Evolutionary conservation across 1,284 basidiomycete species (phyloP).

Genomic region (Ganoderma leucocontextum): DNA sequence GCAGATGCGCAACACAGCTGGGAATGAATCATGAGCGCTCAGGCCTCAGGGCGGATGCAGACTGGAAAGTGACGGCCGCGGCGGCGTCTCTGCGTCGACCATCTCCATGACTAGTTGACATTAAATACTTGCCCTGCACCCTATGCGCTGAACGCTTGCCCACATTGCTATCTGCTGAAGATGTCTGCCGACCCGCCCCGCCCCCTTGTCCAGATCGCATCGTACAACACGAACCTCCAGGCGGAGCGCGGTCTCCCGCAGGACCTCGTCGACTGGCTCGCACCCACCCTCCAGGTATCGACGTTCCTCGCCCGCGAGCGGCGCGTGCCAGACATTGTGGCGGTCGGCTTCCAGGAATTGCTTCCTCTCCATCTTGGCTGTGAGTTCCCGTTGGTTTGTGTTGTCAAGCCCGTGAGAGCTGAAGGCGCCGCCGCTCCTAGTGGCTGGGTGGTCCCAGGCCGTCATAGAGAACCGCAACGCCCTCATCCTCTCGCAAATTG

Average conservation of each 20-base stretch:
- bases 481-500: constrained; percentile 76
- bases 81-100: neutral
- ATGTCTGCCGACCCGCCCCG: constrained; percentile 41
- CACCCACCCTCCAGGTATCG: constrained; percentile 80
- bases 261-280: constrained; percentile 85
- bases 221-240: constrained; percentile 88
- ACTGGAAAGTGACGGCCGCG: neutral
- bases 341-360: constrained; percentile 90
- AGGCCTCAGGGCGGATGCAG: no score
- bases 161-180: neutral
- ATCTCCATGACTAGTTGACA: neutral
- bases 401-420: no score
- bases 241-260: constrained; percentile 75
- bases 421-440: constrained; percentile 41
- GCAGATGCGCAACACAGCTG: no score
- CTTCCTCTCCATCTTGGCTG: constrained; percentile 84
- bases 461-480: constrained; percentile 69
- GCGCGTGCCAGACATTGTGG: constrained; percentile 82
- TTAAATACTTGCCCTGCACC: neutral
- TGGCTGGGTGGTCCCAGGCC: constrained; percentile 67
- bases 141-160: constrained; percentile 5
- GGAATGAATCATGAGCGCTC: no score
- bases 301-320: constrained; percentile 67
- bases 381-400: constrained; percentile 48
- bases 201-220: constrained; percentile 80